A percentile compares a stretch with the other conserved stretches of the same genome.
These are phyloP conservation scores for Gossypium schwendimanii DNA, from an alignment of 441 rosid species.

Conservation along the genomic window DNA sequence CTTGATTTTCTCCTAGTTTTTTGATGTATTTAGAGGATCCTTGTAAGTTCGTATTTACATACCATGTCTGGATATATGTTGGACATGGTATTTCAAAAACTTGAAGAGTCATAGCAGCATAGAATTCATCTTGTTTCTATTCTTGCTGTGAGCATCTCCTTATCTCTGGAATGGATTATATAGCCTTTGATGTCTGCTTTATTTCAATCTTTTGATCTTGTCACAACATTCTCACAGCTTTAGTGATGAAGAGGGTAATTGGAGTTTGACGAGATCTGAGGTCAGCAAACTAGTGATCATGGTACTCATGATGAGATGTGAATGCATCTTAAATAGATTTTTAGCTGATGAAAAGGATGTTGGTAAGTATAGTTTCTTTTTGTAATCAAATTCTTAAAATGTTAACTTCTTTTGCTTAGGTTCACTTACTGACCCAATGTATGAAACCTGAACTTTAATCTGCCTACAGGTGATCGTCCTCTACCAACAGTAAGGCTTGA, in stretches of 20 bases:
- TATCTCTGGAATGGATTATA: neutral
- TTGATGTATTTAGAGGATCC: too few relatives aligned
- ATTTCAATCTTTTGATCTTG: neutral
- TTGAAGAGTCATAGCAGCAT: neutral
- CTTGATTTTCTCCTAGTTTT: too few relatives aligned
- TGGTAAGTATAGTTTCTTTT: slow-evolving; percentile 37
- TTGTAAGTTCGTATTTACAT: neutral
- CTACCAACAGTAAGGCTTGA: slow-evolving; percentile 76
- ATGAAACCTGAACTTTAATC: slow-evolving; percentile 12
- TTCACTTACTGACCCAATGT: neutral
- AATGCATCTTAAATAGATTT: slow-evolving; percentile 64
- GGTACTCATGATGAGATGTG: slow-evolving; percentile 70
- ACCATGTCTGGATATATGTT: neutral
- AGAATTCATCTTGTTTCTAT: neutral
- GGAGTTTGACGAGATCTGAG: slow-evolving; percentile 62
- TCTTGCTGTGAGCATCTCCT: neutral
- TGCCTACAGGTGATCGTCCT: slow-evolving; percentile 53
- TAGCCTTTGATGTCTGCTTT: neutral
- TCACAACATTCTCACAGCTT: neutral
- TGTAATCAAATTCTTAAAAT: neutral
- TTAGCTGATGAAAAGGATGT: slow-evolving; percentile 62
- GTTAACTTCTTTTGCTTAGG: neutral
- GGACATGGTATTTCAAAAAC: neutral
- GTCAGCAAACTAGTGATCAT: slow-evolving; percentile 68
- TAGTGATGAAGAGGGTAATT: slow-evolving; percentile 32